phyloP scores from a whole-genome alignment of 805 yeast species.

The Cyberlindnera nakhonratchasimensis region DNA sequence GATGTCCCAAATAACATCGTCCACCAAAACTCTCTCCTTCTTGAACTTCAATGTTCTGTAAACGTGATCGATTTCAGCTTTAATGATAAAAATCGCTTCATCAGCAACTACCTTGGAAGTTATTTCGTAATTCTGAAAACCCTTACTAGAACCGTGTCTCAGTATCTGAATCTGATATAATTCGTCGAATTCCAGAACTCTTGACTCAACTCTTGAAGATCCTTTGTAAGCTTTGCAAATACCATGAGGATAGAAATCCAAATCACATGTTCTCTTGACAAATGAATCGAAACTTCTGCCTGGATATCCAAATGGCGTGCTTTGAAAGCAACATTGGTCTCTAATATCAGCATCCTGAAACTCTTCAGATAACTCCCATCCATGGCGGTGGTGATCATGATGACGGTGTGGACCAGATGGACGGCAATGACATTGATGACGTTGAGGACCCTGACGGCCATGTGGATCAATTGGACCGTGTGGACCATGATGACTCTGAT shows the following conservation, averaged over 20 bases:
- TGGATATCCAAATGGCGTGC: too few species aligned
- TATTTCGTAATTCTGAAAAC: conserved; percentile 19
- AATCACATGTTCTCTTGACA: too few species aligned
- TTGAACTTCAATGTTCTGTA: conserved; percentile 18
- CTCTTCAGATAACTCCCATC: not conserved
- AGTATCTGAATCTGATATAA: conserved; percentile 16
- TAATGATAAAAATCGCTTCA: conserved; percentile 11
- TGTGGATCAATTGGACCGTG: conserved; percentile 1
- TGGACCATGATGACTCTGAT: not conserved
- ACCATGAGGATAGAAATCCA: too few species aligned
- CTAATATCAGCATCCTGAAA: too few species aligned
- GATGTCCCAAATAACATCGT: conserved; percentile 18
- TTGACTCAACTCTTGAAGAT: conserved; percentile 1
- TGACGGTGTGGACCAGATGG: conserved; percentile 3
- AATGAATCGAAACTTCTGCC: too few species aligned
- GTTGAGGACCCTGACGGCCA: conserved; percentile 1
- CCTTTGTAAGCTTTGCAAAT: not conserved
- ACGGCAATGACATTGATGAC: not conserved
- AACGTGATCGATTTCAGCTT: conserved; percentile 18
- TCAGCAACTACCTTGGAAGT: conserved; percentile 12
- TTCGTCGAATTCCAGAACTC: conserved; percentile 3
- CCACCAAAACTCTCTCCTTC: conserved; percentile 12
- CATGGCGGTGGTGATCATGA: not conserved
- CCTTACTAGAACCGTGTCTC: conserved; percentile 14
- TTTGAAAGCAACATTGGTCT: too few species aligned